These are phyloP conservation scores for Babesia bigemina DNA, from an alignment of 169 alveolate genomes.

Conservation along the genomic window DNA sequence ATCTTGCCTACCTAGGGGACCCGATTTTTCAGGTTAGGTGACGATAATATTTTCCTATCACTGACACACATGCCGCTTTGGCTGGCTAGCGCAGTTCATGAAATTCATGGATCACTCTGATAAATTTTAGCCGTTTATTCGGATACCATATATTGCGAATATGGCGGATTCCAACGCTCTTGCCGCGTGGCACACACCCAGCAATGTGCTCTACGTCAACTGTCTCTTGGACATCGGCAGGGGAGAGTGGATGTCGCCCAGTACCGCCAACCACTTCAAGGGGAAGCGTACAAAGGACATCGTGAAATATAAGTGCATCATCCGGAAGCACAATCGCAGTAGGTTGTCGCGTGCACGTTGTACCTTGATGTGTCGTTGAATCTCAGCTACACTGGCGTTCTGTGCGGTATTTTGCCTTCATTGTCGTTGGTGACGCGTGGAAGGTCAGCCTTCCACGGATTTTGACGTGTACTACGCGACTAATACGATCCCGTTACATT, in stretches of 20 bases:
- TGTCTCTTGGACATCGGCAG: constrained; percentile 12
- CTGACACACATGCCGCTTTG: too few species aligned
- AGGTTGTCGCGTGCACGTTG: background rate
- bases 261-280: background rate
- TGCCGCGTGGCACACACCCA: constrained; percentile 3
- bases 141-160: background rate
- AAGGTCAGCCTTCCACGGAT: too few species aligned
- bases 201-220: constrained; percentile 1
- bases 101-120: too few species aligned
- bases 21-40: background rate
- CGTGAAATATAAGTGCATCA: constrained; percentile 4
- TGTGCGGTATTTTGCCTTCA: too few species aligned
- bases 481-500: background rate
- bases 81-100: too few species aligned
- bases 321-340: constrained; percentile 26
- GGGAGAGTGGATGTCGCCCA: constrained; percentile 22
- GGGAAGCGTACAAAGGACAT: background rate
- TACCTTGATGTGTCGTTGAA: too few species aligned
- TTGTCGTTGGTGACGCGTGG: too few species aligned
- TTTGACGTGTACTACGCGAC: background rate
- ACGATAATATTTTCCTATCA: too few species aligned
- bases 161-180: constrained; percentile 7
- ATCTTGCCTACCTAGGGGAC: constrained; percentile 64
- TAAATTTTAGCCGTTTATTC: too few species aligned
- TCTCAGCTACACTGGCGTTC: too few species aligned